Evolutionary conservation across 2,329 filamentous ascomycete genomes (phyloP), one percentile per base, ranked within the genome.

Genomic region (Chlorencoelia australis): DNA sequence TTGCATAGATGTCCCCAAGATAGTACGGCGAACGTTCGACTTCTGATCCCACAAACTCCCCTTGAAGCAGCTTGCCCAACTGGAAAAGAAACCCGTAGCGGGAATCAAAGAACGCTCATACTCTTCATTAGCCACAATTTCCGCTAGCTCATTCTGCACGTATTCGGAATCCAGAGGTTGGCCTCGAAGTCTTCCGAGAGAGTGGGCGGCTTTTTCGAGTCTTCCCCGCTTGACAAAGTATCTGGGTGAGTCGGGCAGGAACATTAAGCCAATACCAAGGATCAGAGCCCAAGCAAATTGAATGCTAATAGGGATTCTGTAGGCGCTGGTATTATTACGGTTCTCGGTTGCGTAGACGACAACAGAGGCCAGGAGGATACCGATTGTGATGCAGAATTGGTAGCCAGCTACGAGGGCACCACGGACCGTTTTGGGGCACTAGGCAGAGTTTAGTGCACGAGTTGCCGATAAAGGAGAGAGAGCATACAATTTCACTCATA

Each of bases 101-200:
- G 81, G 80, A 41, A 82, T 78, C 41, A 80, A 64, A 33, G 73
- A 65, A 50, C 79, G 68, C 68, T 94, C 87, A 58, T 89, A 87
- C 63, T 84, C 82, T 62, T 89, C 75, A 69, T 93, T 94, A 66
- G 85, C 86, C 41, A 91, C 71, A 47, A 94, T 85, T 65, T 94
- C 86, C 27, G 81, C 73, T 30, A 93, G 70, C 63, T 94, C 86
- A 43, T 74, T 65, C 62, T 81, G 75, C 61, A 94, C 78, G 59
- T 75, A 87, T 44, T 81, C 72, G 16, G 82, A 88, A 37, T 35
- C 67, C 71, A 38, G 73, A 61, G 5, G 93, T 70, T 8, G 76
- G 63, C 2, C 62, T 45, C 41, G 75, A 70, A 28, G 83, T 84
- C 38, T 68, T 54, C 62, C 81, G 17, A 93, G 76, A 46, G 91